Evolutionary conservation across 441 rosid species (phyloP), one percentile per base, ranked within the genome.

Genomic region (Populus tomentosa): DNA sequence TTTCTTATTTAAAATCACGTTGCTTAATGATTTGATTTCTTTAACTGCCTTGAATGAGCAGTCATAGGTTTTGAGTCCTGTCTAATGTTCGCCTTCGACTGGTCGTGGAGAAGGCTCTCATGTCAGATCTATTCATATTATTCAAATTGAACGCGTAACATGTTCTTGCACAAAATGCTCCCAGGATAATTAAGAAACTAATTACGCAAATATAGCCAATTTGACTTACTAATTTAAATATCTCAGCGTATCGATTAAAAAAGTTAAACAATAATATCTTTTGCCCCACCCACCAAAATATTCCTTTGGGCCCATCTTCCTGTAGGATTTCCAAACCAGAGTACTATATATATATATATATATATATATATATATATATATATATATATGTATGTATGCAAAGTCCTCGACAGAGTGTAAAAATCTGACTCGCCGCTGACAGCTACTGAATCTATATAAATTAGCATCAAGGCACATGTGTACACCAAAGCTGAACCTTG

Each of bases 251-350:
- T 8, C 3, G 64, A 61, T 61, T 61, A 21, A 21, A 61, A 46
- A 61, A 8, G 13, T 2, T 64, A 63, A 70, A 70, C 26, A 42
- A 77, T 20, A 32, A 61, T 67, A 71, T 28, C 65, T 62, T 7
- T 26, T 24, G 7, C 18, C 70, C 50, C 71, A 69, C 46, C 74
- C 33, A 75, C 38, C 78, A 28, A 42, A 18, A 79, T 76, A 71
- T 74, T 77, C 53, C 73, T 11, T 10, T 32, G 30, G 73, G 72
- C 73, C 74, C 35, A 82, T 73, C 80, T 82, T 73, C 63, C 46
- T 30, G 23, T 30, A 62, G 81, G 84, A 82, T 82, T 69, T 77
- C 80, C 70, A 78, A 70, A 76, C 21, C 36, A 21, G 38, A 16
- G 62, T 33, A 33, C 69, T 63, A 50, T 67, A 23, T 26, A 70